Evolutionary conservation across 2,329 filamentous ascomycete species (phyloP).

Genomic region (Bipolaris oryzae): DNA sequence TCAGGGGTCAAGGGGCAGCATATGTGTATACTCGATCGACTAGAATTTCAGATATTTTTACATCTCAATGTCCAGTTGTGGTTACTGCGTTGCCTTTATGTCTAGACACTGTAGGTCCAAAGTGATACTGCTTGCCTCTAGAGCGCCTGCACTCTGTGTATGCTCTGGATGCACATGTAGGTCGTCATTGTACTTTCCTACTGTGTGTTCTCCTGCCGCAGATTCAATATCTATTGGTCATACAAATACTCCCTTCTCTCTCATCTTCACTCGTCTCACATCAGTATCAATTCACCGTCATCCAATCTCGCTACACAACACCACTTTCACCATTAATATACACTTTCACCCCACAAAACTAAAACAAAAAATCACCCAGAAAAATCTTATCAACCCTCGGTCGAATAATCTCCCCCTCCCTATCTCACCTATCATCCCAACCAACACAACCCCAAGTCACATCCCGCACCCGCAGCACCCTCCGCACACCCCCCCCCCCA

Average conservation of each 20-base stretch:
- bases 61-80: neutral
- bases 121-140: neutral
- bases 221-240: neutral
- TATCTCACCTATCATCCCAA: too few relatives aligned
- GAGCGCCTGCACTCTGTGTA: neutral
- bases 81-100: neutral
- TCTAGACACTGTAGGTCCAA: neutral
- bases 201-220: neutral
- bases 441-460: too few relatives aligned
- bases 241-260: neutral
- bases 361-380: neutral
- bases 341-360: neutral
- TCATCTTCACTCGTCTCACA: neutral
- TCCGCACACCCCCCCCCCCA: too few relatives aligned
- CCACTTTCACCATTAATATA: neutral
- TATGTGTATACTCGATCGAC: slow-evolving; percentile 38
- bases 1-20: slow-evolving; percentile 5
- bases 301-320: neutral
- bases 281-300: neutral
- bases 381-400: neutral
- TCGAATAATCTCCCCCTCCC: neutral
- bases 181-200: neutral
- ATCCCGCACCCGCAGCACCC: too few relatives aligned
- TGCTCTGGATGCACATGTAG: neutral
- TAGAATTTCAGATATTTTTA: slow-evolving; percentile 13